These are phyloP conservation scores for Hyaloraphidium curvatum DNA, from an alignment of 192 early-diverging fungal genomes.

Conservation along the genomic window DNA sequence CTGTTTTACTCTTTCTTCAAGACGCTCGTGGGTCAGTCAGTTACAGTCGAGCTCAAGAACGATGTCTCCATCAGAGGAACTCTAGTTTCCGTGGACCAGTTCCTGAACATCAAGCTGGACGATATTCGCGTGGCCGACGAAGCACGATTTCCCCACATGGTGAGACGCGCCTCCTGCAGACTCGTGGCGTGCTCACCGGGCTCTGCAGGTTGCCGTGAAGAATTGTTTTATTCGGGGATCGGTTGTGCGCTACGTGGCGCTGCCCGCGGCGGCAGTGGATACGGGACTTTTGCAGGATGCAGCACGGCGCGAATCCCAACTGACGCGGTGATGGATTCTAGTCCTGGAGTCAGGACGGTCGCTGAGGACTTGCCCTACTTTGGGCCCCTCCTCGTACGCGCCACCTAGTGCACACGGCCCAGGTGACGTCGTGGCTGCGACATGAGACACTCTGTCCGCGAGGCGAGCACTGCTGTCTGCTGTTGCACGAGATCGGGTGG, in stretches of 20 bases:
- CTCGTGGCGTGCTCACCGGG: not conserved
- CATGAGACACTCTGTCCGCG: too few species aligned
- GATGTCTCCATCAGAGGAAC: slow-evolving; percentile 83
- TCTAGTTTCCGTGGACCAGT: slow-evolving; percentile 96
- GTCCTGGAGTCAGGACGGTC: too few species aligned
- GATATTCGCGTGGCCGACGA: slow-evolving; percentile 67
- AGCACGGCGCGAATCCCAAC: slow-evolving; percentile 72
- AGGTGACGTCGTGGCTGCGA: too few species aligned
- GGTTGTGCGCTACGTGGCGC: slow-evolving; percentile 88
- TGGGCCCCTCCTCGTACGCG: too few species aligned
- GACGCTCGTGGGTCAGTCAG: slow-evolving; percentile 83
- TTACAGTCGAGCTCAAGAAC: slow-evolving; percentile 97
- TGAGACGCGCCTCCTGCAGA: slow-evolving; percentile 14
- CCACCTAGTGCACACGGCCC: too few species aligned
- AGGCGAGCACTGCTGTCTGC: too few species aligned
- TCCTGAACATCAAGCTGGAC: slow-evolving; percentile 96
- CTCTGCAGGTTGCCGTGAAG: slow-evolving; percentile 65
- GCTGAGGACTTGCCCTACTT: too few species aligned
- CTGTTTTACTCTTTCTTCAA: slow-evolving; percentile 99
- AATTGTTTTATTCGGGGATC: slow-evolving; percentile 99
- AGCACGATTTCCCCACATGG: slow-evolving; percentile 87
- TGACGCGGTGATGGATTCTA: slow-evolving; percentile 27
- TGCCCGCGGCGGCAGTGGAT: slow-evolving; percentile 76
- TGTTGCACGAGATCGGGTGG: too few species aligned
- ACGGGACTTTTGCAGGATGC: slow-evolving; percentile 94